phyloP scores from a whole-genome alignment of 164 flowering plant genomes.

The Liquidambar formosana region DNA sequence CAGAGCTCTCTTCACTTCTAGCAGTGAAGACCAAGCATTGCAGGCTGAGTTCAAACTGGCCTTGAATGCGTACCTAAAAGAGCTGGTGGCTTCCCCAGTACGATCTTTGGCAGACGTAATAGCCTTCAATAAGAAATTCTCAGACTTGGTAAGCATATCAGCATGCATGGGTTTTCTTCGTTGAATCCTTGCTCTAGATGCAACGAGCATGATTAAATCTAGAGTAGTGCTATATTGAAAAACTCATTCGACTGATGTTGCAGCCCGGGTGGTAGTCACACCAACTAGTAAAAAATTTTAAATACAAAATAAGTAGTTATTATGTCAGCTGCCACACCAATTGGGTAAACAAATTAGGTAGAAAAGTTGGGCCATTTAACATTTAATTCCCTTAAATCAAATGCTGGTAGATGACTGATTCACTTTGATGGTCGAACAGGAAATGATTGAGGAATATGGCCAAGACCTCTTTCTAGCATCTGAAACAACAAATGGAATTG shows the following conservation, averaged over 20 bases:
- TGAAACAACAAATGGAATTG: slow-evolving; percentile 22
- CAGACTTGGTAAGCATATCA: slow-evolving; percentile 32
- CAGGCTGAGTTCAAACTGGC: slow-evolving; percentile 29
- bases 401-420: too few species aligned
- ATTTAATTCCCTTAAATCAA: too few species aligned
- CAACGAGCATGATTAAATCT: too few species aligned
- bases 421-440: slow-evolving; percentile 9
- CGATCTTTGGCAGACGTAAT: slow-evolving; percentile 55
- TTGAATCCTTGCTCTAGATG: not conserved
- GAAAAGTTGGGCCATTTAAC: too few species aligned
- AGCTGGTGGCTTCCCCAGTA: slow-evolving; percentile 44
- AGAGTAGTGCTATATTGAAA: too few species aligned
- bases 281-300: too few species aligned
- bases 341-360: too few species aligned
- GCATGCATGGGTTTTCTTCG: not conserved
- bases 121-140: slow-evolving; percentile 43
- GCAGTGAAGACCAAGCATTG: slow-evolving; percentile 12
- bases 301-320: too few species aligned
- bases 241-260: too few species aligned
- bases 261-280: too few species aligned
- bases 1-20: not conserved
- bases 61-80: slow-evolving; percentile 25
- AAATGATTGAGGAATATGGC: slow-evolving; percentile 25
- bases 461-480: slow-evolving; percentile 18
- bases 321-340: too few species aligned